Conservation (phyloP, 257 asterid genomes). For the Nicotiana benthamiana region DNA sequence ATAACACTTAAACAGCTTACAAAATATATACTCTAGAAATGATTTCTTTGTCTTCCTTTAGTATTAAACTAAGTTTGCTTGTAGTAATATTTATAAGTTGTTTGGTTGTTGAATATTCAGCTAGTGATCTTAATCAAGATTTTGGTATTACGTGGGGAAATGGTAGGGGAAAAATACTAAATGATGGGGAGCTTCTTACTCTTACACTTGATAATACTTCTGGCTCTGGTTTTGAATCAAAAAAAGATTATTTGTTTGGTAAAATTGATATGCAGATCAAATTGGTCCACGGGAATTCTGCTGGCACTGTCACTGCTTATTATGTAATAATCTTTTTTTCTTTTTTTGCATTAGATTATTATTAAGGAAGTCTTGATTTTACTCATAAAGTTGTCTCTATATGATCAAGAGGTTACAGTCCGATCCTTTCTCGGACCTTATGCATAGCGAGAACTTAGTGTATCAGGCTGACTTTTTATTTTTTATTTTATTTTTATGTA, state of each 20-base stretch:
- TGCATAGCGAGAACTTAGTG: no score
- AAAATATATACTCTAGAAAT: background rate
- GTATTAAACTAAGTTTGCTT: background rate
- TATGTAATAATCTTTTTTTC: conserved; percentile 20
- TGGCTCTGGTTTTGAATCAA: conserved; percentile 62
- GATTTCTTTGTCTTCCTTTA: conserved; percentile 12
- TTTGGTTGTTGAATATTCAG: background rate
- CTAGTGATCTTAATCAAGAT: conserved; percentile 30
- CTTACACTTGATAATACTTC: conserved; percentile 45
- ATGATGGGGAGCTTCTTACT: conserved; percentile 49
- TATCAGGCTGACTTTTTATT: background rate
- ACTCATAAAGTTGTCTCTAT: no score
- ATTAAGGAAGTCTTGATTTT: background rate
- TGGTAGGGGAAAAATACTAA: conserved; percentile 41
- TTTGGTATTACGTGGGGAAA: conserved; percentile 60
- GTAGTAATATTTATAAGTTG: conserved; percentile 6
- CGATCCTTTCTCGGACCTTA: rapidly evolving
- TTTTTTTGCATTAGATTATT: background rate
- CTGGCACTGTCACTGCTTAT: conserved; percentile 66
- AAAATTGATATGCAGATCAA: conserved; percentile 40
- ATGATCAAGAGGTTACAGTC: no score
- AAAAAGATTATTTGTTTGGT: conserved; percentile 40
- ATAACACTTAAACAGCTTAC: background rate
- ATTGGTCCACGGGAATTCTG: conserved; percentile 60
- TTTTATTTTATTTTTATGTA: no score